Conservation (phyloP, 1,284 basidiomycete species). For the Cryptococcus sp. region DNA sequence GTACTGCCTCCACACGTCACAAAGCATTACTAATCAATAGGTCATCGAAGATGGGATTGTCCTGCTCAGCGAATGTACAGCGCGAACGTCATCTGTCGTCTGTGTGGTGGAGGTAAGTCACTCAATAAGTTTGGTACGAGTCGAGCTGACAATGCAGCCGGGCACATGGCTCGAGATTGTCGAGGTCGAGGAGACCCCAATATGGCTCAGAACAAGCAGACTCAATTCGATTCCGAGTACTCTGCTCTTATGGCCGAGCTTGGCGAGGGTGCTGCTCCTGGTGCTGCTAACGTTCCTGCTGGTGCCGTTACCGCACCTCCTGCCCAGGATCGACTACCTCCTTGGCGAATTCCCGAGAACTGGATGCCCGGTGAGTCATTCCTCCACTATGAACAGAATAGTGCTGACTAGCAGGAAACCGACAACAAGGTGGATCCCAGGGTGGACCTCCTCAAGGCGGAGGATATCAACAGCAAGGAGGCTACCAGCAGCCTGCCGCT, state of each 20-base stretch:
- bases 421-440: constrained; percentile 5
- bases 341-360: constrained; percentile 52
- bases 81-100: constrained; percentile 94
- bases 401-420: not conserved
- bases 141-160: constrained; percentile 43
- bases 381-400: not conserved
- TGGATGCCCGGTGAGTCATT: constrained; percentile 44
- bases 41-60: constrained; percentile 93
- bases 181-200: constrained; percentile 56
- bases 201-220: constrained; percentile 47
- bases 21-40: constrained; percentile 10
- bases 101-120: constrained; percentile 71
- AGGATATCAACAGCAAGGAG: constrained; percentile 11
- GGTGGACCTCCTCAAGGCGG: constrained; percentile 14
- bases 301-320: constrained; percentile 20
- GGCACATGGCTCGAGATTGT: constrained; percentile 96
- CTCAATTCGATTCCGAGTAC: constrained; percentile 89
- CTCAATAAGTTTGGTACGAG: not conserved
- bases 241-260: constrained; percentile 96
- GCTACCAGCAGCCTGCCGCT: constrained; percentile 12
- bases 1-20: constrained; percentile 1
- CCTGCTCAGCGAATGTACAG: constrained; percentile 94
- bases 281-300: constrained; percentile 37
- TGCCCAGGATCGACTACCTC: constrained; percentile 44
- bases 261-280: constrained; percentile 64